phyloP scores from a whole-genome alignment of 2,329 filamentous ascomycete genomes.

The Fusarium gaditjirri region DNA sequence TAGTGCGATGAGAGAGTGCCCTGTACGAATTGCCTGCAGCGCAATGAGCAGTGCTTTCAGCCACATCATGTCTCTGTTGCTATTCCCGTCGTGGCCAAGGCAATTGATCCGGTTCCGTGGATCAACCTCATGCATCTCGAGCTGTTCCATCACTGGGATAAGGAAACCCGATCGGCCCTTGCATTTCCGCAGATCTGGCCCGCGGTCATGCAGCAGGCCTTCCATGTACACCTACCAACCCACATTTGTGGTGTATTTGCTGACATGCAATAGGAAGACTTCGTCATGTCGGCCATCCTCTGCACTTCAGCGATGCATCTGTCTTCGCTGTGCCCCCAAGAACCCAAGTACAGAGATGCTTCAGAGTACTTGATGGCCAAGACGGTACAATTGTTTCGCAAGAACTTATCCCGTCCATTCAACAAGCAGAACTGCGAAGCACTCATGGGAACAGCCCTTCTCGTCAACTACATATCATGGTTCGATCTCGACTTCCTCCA shows the following conservation, averaged over 20 bases:
- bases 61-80: background rate
- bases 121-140: background rate
- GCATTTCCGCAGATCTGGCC: background rate
- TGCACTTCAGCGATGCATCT: background rate
- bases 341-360: background rate
- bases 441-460: background rate
- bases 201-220: background rate
- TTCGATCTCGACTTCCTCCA: background rate
- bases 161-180: background rate
- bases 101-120: background rate
- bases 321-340: fast-evolving
- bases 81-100: background rate
- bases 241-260: fast-evolving
- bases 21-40: background rate
- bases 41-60: background rate
- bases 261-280: background rate
- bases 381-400: background rate
- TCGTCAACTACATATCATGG: background rate
- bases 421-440: background rate
- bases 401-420: background rate
- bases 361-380: background rate
- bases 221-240: background rate
- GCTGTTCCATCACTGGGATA: background rate
- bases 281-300: background rate
- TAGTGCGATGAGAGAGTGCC: background rate